phyloP scores from a whole-genome alignment of 345 rosid species.

The Microcos paniculata region DNA sequence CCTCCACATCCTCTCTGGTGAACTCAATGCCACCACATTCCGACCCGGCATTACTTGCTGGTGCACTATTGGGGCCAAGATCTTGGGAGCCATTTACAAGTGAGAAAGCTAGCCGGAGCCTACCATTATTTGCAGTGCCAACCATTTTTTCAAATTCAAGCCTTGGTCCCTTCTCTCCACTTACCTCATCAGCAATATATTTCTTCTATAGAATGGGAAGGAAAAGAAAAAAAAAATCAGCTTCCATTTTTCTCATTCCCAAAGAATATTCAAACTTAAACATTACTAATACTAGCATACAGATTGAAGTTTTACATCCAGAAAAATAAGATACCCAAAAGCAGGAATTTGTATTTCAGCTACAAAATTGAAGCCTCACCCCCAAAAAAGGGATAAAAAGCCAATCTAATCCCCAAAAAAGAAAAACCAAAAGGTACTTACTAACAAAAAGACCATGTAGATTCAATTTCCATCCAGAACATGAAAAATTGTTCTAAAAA shows the following conservation, averaged over 20 bases:
- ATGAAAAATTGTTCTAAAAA: no score
- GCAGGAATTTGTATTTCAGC: neutral
- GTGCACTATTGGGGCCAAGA: slow-evolving; percentile 50
- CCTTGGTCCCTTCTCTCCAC: slow-evolving; percentile 16
- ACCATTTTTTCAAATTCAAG: slow-evolving; percentile 38
- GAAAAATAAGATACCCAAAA: slow-evolving; percentile 3
- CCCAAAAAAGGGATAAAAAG: neutral
- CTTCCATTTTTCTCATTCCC: neutral
- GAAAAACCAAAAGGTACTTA: slow-evolving; percentile 7
- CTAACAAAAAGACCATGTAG: slow-evolving; percentile 12
- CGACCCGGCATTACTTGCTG: slow-evolving; percentile 60
- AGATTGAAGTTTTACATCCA: neutral
- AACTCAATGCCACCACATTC: slow-evolving; percentile 59
- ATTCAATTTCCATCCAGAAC: neutral
- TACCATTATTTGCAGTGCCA: slow-evolving; percentile 50
- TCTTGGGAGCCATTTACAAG: slow-evolving; percentile 54
- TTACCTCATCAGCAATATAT: slow-evolving; percentile 28
- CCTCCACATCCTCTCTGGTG: slow-evolving; percentile 65
- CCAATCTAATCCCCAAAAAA: slow-evolving; percentile 1
- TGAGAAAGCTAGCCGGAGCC: slow-evolving; percentile 56
- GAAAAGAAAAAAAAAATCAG: neutral
- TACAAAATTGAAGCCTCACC: neutral
- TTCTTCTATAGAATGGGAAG: slow-evolving; percentile 23
- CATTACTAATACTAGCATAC: slow-evolving; percentile 10
- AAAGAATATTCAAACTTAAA: neutral